Percentiles rank a stretch among this genome's conserved stretches.
Conservation (phyloP, 2,329 filamentous ascomycete genomes). For the Ascochyta lentis region DNA sequence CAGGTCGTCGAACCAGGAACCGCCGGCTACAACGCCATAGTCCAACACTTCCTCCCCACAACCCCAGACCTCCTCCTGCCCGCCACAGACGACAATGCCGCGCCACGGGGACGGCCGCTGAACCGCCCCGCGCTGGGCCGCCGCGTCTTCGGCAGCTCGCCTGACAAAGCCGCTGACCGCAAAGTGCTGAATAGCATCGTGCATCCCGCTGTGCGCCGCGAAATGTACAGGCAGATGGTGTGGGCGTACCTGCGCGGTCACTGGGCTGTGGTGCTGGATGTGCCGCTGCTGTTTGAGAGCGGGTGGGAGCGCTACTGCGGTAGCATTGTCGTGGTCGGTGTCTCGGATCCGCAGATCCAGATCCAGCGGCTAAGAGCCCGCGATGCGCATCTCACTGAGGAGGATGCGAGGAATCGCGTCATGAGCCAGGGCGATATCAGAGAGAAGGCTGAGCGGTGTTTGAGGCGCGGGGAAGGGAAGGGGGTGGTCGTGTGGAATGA, state of each 20-base stretch:
- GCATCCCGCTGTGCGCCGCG: slow-evolving; percentile 84
- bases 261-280: slow-evolving; percentile 91
- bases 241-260: slow-evolving; percentile 74
- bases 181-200: slow-evolving; percentile 86
- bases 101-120: slow-evolving; percentile 73
- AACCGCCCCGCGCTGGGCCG: slow-evolving; percentile 86
- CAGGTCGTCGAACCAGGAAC: slow-evolving; percentile 95
- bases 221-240: slow-evolving; percentile 80
- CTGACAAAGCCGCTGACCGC: slow-evolving; percentile 73
- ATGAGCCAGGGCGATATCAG: slow-evolving; percentile 84
- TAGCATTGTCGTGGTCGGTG: slow-evolving; percentile 84
- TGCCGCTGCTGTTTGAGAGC: slow-evolving; percentile 90
- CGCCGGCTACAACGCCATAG: slow-evolving; percentile 79
- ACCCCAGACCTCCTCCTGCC: slow-evolving; percentile 86
- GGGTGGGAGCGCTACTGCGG: slow-evolving; percentile 86
- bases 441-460: slow-evolving; percentile 78
- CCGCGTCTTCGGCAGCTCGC: slow-evolving; percentile 82
- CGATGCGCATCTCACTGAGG: slow-evolving; percentile 78
- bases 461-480: slow-evolving; percentile 65
- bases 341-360: slow-evolving; percentile 79
- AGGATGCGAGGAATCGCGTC: slow-evolving; percentile 88
- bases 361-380: slow-evolving; percentile 77
- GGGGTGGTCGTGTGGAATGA: slow-evolving; percentile 95
- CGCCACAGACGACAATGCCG: slow-evolving; percentile 28
- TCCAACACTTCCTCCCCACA: slow-evolving; percentile 78